phyloP scores from a whole-genome alignment of 2,329 filamentous ascomycete genomes.

The Amylocarpus encephaloides region DNA sequence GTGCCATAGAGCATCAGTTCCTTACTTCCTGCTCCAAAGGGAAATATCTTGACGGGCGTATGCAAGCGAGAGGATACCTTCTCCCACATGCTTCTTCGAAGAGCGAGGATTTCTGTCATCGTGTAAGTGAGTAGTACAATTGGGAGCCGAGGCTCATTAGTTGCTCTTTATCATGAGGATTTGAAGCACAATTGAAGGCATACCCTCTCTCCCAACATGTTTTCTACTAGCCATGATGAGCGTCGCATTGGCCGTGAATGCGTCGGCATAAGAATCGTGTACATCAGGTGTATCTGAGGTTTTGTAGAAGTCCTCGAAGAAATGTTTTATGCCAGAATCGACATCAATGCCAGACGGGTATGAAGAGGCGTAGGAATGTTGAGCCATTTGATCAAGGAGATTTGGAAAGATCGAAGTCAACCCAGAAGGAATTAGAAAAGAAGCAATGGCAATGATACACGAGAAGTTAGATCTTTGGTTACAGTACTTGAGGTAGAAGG shows the following conservation, averaged over 20 bases:
- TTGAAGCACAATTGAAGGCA: neutral
- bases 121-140: neutral
- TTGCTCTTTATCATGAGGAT: neutral
- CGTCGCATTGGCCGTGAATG: conserved; percentile 42
- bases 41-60: conserved; percentile 41
- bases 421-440: too few relatives aligned
- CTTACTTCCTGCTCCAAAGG: conserved; percentile 39
- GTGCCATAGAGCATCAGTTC: conserved; percentile 49
- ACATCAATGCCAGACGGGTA: conserved; percentile 30
- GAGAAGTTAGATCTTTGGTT: too few relatives aligned
- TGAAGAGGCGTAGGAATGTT: conserved; percentile 11
- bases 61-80: conserved; percentile 42
- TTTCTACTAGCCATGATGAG: conserved; percentile 47
- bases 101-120: conserved; percentile 40
- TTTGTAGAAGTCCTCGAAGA: conserved; percentile 67
- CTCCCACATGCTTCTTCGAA: conserved; percentile 48
- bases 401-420: too few relatives aligned
- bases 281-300: conserved; percentile 39
- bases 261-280: conserved; percentile 42
- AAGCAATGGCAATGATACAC: too few relatives aligned
- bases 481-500: too few relatives aligned
- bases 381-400: too few relatives aligned
- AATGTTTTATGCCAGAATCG: conserved; percentile 53
- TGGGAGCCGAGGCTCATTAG: neutral
- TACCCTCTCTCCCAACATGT: conserved; percentile 40